A percentile compares a stretch with the other conserved stretches of the same genome.
phyloP scores from a whole-genome alignment of 169 alveolate genomes.

The Eimeria praecox region DNA sequence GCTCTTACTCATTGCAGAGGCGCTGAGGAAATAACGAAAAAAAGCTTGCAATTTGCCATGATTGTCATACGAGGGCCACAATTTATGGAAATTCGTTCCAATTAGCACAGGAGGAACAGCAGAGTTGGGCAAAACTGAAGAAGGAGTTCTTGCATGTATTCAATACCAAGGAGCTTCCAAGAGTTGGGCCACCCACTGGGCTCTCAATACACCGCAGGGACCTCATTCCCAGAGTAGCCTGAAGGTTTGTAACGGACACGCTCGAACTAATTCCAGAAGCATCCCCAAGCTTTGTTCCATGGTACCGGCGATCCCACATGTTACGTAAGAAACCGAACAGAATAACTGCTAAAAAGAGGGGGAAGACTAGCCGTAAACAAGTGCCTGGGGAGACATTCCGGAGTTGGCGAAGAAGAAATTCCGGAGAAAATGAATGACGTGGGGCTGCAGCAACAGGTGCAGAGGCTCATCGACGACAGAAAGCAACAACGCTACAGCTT shows the following conservation, averaged over 20 bases:
- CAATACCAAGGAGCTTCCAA: background rate
- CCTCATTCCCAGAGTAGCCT: background rate
- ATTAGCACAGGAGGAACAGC: background rate
- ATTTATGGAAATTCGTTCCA: background rate
- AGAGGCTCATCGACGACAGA: too few species aligned
- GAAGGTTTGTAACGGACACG: background rate
- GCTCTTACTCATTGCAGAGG: background rate
- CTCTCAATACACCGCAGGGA: background rate
- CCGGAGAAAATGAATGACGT: too few species aligned
- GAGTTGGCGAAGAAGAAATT: too few species aligned
- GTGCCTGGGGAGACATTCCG: too few species aligned
- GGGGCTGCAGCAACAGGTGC: too few species aligned
- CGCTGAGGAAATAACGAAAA: background rate
- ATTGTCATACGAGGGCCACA: background rate
- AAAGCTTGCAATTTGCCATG: background rate
- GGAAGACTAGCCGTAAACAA: too few species aligned
- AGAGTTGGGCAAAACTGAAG: background rate
- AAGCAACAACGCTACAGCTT: too few species aligned
- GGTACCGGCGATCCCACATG: background rate
- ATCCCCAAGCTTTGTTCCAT: background rate
- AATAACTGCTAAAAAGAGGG: too few species aligned
- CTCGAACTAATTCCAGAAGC: background rate
- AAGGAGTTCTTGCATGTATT: background rate
- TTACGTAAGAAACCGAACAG: too few species aligned
- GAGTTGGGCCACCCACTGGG: background rate